Evolutionary conservation across 2,329 filamentous ascomycete genomes (phyloP), one percentile per base, ranked within the genome.

Genomic region (Sclerotinia borealis): DNA sequence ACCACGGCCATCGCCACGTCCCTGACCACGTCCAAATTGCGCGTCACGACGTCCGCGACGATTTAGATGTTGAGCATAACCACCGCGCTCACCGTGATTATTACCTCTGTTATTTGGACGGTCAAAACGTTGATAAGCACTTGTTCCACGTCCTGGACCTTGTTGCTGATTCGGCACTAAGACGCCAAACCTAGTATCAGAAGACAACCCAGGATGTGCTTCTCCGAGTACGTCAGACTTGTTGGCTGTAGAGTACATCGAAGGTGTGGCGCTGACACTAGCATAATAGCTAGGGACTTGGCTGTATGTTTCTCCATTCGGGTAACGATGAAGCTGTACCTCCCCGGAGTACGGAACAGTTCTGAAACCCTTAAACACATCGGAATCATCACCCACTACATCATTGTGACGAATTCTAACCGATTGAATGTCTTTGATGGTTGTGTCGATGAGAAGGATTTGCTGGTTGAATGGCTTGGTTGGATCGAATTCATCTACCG

Each of bases 401-500:
- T 68, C 62, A 25, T 67, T 63, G 19, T 63, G 60, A 17, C 67
- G 52, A 15, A 56, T 27, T 29, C 67, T 34, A 3, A 65, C 51
- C 3, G 64, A 64, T 29, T 62, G 60, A 11, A 69, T 66, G 41
- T 71, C 67, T 43, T 48, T 52, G n/a, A 71, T 69, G 0, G 63
- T 60, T 2, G 54, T 68, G 27, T 72, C 68, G n/a, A 72, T 60
- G 0, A 65, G 45, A 0, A 64, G 62, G 9, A 67, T 48, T 51
- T 72, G 70, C 3, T 72, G 64, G 6, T 17, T 29, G 13, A 72
- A 72, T 1, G 69, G 66, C 11, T 47, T 27, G 10, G 22, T 39
- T 4, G 49, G 37, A 17, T 64, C 45, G 9, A 68, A 68, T 3
- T 70, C 66, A 41, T 70, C 67, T 2, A 71, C 66, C 1, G 49